Conservation (phyloP, 441 rosid genomes). For the Kokia cookei region DNA sequence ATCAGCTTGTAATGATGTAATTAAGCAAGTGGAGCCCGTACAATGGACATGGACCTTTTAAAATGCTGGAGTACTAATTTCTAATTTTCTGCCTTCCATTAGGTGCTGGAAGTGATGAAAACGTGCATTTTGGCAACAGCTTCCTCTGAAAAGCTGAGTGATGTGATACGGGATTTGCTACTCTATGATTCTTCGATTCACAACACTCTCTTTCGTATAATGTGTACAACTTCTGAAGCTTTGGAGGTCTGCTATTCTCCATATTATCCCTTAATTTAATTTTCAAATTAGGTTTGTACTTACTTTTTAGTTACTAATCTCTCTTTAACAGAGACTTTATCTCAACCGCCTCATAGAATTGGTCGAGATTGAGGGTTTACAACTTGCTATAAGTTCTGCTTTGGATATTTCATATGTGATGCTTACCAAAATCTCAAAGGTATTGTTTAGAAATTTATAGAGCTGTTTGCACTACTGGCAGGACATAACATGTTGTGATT, state of each 20-base stretch:
- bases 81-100: slow-evolving; percentile 9
- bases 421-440: slow-evolving; percentile 70
- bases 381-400: slow-evolving; percentile 68
- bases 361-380: slow-evolving; percentile 82
- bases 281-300: slow-evolving; percentile 1
- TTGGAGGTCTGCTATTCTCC: slow-evolving; percentile 65
- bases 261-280: slow-evolving; percentile 9
- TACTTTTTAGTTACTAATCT: slow-evolving; percentile 15
- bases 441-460: slow-evolving; percentile 15
- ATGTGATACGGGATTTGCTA: slow-evolving; percentile 53
- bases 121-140: slow-evolving; percentile 51
- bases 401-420: slow-evolving; percentile 53
- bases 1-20: neutral
- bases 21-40: neutral
- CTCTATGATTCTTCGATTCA: slow-evolving; percentile 84
- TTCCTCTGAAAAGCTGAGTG: slow-evolving; percentile 49
- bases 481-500: neutral
- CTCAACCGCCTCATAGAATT: slow-evolving; percentile 60
- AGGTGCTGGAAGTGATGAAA: slow-evolving; percentile 82
- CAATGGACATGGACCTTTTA: neutral
- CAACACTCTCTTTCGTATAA: slow-evolving; percentile 54
- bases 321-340: slow-evolving; percentile 53
- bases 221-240: slow-evolving; percentile 64
- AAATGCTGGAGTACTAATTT: neutral
- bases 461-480: neutral